Evolutionary conservation across 2,329 filamentous ascomycete genomes (phyloP).

Genomic region (Cercospora zeina): DNA sequence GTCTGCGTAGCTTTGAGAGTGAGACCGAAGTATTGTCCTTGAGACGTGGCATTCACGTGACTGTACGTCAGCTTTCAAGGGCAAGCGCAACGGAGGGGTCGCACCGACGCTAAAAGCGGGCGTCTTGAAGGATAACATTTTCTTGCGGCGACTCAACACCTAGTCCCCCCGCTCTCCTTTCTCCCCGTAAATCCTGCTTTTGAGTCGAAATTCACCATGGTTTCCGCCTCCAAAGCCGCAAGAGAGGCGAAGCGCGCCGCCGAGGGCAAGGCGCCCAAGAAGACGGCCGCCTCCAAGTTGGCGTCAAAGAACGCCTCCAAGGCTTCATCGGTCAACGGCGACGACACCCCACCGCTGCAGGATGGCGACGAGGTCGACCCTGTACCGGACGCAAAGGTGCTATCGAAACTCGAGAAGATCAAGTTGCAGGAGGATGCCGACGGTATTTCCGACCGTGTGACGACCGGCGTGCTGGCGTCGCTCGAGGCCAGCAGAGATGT

Average conservation of each 20-base stretch:
- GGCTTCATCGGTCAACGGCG: constrained; percentile 67
- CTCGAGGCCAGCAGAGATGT: constrained; percentile 84
- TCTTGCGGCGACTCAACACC: constrained; percentile 11
- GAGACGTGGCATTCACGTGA: neutral
- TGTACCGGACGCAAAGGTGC: constrained; percentile 59
- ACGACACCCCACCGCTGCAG: constrained; percentile 62
- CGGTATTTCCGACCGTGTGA: constrained; percentile 95
- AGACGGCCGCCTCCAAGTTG: constrained; percentile 72
- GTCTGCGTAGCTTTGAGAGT: neutral
- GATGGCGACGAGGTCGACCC: constrained; percentile 60
- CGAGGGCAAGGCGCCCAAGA: constrained; percentile 70
- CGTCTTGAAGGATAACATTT: constrained; percentile 10
- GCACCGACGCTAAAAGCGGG: constrained; percentile 9
- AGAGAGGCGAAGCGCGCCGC: constrained; percentile 66
- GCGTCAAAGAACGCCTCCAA: constrained; percentile 67
- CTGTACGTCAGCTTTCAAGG: neutral
- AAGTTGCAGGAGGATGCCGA: constrained; percentile 93
- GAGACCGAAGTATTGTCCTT: neutral
- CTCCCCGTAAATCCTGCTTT: constrained; percentile 9
- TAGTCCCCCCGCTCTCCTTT: neutral
- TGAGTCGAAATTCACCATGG: constrained; percentile 51
- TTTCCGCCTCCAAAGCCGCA: constrained; percentile 68
- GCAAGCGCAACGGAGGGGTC: neutral
- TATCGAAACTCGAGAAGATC: constrained; percentile 81
- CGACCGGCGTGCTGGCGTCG: constrained; percentile 91